A percentile compares a stretch with the other conserved stretches of the same genome.
Conservation (phyloP, 495 filamentous ascomycete genomes). For the Podospora comata region DNA sequence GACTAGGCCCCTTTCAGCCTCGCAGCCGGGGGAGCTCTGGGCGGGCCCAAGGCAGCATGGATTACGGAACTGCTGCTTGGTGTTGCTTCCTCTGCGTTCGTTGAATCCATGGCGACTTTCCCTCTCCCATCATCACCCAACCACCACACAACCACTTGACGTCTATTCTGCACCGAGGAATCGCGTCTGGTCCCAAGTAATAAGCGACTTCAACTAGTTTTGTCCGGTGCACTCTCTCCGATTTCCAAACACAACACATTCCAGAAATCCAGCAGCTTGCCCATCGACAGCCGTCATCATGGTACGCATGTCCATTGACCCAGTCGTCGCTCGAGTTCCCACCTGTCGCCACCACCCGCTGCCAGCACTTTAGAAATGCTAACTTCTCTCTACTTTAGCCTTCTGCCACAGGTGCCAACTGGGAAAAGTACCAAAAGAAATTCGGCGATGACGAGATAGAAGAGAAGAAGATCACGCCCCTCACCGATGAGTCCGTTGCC, state of each 20-base stretch:
- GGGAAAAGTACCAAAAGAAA: constrained; percentile 98
- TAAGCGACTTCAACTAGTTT: not conserved
- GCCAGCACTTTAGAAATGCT: constrained; percentile 13
- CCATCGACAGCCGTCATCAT: constrained; percentile 23
- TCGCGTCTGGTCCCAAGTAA: not conserved
- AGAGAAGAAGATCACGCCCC: constrained; percentile 98
- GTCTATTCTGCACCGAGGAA: not conserved
- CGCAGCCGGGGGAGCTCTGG: constrained; percentile 23
- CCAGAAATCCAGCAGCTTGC: not conserved
- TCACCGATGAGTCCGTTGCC: constrained; percentile 82
- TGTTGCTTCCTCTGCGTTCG: constrained; percentile 21
- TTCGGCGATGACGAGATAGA: constrained; percentile 94
- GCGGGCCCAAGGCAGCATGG: constrained; percentile 38
- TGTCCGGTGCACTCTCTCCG: constrained; percentile 1
- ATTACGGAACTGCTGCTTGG: constrained; percentile 33
- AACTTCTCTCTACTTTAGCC: constrained; percentile 49
- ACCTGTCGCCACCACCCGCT: not conserved
- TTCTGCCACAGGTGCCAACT: constrained; percentile 86
- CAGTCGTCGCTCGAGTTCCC: not conserved
- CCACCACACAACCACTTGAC: constrained; percentile 21
- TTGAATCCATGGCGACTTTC: constrained; percentile 13
- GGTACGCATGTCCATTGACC: constrained; percentile 20
- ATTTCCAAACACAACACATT: not conserved
- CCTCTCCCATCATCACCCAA: constrained; percentile 14
- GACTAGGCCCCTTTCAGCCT: constrained; percentile 30